These are phyloP conservation scores for Cucurbita ficifolia DNA, from an alignment of 306 rosid genomes.

Conservation along the genomic window DNA sequence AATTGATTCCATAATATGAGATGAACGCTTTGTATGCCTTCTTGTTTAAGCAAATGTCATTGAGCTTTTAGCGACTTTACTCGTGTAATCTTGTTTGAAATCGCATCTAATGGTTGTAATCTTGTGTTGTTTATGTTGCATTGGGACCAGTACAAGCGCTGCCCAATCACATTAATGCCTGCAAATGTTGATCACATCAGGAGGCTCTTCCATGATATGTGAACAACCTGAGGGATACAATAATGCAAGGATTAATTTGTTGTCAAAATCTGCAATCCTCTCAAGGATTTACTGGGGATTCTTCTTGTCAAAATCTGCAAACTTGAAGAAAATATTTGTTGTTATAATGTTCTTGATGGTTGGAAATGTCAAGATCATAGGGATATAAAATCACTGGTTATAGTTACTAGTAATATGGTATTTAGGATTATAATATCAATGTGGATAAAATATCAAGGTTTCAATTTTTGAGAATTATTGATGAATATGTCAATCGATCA, in stretches of 20 bases:
- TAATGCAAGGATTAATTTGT: neutral
- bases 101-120: neutral
- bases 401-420: neutral
- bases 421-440: neutral
- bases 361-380: neutral
- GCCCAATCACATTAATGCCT: constrained; percentile 77
- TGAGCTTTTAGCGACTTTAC: neutral
- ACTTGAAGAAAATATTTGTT: neutral
- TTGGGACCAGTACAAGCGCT: constrained; percentile 63
- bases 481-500: neutral
- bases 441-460: no score
- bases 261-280: neutral
- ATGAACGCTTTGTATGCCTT: no score
- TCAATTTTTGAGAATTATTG: neutral
- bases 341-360: neutral
- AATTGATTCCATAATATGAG: neutral
- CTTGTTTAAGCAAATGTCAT: no score
- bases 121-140: neutral
- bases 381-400: neutral
- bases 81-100: neutral
- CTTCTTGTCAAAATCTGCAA: neutral
- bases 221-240: constrained; percentile 5
- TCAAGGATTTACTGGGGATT: neutral
- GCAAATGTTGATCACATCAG: constrained; percentile 64
- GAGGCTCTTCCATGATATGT: constrained; percentile 90